Base-by-base conservation (phyloP, 108 stramenopile genomes). In the Nannochloropsis granulata region DNA sequence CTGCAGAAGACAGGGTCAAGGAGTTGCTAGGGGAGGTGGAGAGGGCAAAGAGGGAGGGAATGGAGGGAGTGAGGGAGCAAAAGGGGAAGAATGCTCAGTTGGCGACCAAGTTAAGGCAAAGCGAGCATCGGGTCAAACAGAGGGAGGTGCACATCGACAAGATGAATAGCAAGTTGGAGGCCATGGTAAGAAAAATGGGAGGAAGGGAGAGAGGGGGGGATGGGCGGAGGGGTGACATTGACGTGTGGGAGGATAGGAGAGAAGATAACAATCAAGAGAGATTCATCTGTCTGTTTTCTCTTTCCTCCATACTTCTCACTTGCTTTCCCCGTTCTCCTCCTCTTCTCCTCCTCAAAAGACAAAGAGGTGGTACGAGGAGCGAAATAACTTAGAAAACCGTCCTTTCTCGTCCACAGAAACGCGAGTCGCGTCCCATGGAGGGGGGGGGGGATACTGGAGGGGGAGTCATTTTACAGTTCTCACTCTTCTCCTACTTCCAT, bases 91-190 rank as follows among this genome's bases (percentile, higher is more conserved):
- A 81, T 13, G 87, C 84, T 7, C 44, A 43, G 43, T 44, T 87
- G 24, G 79, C 8, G 44, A 12, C 25, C 25, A 84, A 84, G 19
- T 46, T 87, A 8, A 25, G 34, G 34, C 81, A 84, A 16, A 19
- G 19, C 14, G 45, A 83, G 19, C 84, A 87, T n/a, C 84, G 84
- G 25, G 81, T 87, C 25, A 83, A 83, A 12, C 80, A 84, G 44
- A 84, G 84, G 24, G 87, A 87, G 25, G 79, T 80, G 10, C 44
- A 81, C 44, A 84, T 85, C 19, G 84, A 87, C 23, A 25, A 78
- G 12, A 42, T 87, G 44, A 83, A 81, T 43, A 80, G 79, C 79
- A 87, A 87, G 84, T 43, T 84, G 34, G 56, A 45, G 14, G 23
- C 81, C 14, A 25, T 79, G 80, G 26, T 71, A n/a, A 42, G 16